Percentiles rank a stretch among this genome's conserved stretches.
Evolutionary conservation across 495 filamentous ascomycete species (phyloP).

Genomic region (Neurospora sp.): DNA sequence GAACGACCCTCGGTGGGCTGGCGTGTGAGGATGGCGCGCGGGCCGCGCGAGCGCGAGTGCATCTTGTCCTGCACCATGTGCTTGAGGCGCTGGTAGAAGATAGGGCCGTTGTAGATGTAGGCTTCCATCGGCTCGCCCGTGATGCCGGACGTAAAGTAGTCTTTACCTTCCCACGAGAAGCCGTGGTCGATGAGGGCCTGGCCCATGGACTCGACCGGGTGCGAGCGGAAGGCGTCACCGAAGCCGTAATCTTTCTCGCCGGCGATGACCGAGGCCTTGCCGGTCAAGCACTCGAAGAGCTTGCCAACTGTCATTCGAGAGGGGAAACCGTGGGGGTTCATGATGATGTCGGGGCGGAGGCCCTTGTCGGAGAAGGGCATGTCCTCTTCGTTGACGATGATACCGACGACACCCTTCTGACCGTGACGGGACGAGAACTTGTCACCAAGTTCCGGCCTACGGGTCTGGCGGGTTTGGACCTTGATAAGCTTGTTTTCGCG

Average conservation of each 20-base stretch:
- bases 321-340: conserved; percentile 99
- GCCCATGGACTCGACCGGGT: conserved; percentile 83
- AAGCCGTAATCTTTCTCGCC: conserved; percentile 69
- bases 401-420: conserved; percentile 97
- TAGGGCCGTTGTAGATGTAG: conserved; percentile 97
- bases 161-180: conserved; percentile 92
- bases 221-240: conserved; percentile 91
- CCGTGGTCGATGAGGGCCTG: conserved; percentile 73
- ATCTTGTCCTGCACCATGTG: conserved; percentile 99
- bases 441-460: conserved; percentile 88
- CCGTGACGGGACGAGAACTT: conserved; percentile 98
- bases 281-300: conserved; percentile 88
- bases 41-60: conserved; percentile 88
- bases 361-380: conserved; percentile 93
- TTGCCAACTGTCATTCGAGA: conserved; percentile 99
- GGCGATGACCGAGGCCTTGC: conserved; percentile 80
- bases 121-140: conserved; percentile 88
- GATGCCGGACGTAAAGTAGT: conserved; percentile 90
- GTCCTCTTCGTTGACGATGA: conserved; percentile 91
- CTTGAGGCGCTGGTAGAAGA: conserved; percentile 99
- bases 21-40: conserved; percentile 81
- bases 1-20: conserved; percentile 96
- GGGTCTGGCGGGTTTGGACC: conserved; percentile 83
- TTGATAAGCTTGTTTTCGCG: conserved; percentile 74
- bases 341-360: conserved; percentile 94